A percentile compares a stretch with the other conserved stretches of the same genome.
Conservation (phyloP, 2,329 filamentous ascomycete species). For the Colletotrichum sp. region DNA sequence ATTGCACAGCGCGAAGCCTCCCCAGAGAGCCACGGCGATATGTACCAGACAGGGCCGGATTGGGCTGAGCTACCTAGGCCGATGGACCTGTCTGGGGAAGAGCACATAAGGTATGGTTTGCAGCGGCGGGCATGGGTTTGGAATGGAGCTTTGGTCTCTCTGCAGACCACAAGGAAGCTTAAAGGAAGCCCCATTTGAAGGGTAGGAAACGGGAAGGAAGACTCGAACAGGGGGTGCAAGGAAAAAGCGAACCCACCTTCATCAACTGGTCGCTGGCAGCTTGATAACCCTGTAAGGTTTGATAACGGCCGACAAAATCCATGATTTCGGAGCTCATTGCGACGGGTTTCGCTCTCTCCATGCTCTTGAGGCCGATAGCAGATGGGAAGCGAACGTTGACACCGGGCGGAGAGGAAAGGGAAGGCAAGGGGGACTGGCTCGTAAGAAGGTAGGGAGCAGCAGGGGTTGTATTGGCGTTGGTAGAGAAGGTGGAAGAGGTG, state of each 20-base stretch:
- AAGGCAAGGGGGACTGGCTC: background rate
- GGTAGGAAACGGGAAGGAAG: background rate
- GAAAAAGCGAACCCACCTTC: conserved; percentile 40
- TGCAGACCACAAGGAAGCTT: background rate
- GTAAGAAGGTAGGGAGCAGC: conserved; percentile 5
- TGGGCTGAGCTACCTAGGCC: background rate
- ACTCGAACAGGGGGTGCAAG: background rate
- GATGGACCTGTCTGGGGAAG: background rate
- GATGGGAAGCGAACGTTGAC: background rate
- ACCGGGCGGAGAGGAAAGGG: background rate
- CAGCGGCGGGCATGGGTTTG: background rate
- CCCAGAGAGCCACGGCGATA: background rate
- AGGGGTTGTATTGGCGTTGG: conserved; percentile 10
- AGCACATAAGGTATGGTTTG: background rate
- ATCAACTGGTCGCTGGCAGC: conserved; percentile 50
- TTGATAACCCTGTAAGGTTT: conserved; percentile 45
- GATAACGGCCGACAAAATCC: conserved; percentile 54
- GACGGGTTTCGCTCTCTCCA: conserved; percentile 25
- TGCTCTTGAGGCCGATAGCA: background rate
- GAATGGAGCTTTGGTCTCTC: conserved; percentile 2
- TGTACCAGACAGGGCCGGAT: background rate
- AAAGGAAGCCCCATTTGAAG: background rate
- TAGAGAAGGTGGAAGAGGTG: background rate
- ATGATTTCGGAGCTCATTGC: conserved; percentile 35
- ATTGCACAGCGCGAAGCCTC: background rate